A percentile compares a stretch with the other conserved stretches of the same genome.
These are phyloP conservation scores for Zea mays DNA, from an alignment of 176 grass and related monocot genomes.

Conservation along the genomic window DNA sequence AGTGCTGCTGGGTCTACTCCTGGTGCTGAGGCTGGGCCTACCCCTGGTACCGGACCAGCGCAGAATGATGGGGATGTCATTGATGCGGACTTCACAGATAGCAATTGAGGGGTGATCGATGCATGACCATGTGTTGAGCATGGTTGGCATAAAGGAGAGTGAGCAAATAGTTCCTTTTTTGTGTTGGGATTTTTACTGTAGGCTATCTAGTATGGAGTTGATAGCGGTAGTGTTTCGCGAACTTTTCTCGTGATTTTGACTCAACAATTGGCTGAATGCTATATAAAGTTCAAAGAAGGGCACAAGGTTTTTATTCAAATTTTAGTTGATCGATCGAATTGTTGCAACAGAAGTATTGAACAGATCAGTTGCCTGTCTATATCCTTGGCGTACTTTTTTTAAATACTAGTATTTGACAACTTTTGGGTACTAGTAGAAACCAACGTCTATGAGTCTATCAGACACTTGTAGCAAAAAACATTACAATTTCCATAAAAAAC, in stretches of 20 bases:
- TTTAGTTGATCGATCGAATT: conserved; percentile 5
- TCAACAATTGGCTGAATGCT: conserved; percentile 28
- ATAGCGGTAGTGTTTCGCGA: conserved; percentile 7
- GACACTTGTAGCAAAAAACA: neutral
- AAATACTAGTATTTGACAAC: neutral
- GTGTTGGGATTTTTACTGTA: conserved; percentile 33
- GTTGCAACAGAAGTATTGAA: neutral
- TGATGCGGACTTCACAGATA: conserved; percentile 91
- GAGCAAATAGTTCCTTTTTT: conserved; percentile 37
- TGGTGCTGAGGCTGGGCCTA: conserved; percentile 54
- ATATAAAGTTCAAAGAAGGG: neutral
- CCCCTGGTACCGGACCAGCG: conserved; percentile 40
- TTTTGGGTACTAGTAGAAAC: neutral
- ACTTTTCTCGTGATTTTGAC: conserved; percentile 31
- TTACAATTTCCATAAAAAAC: too few relatives aligned
- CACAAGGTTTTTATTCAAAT: conserved; percentile 40
- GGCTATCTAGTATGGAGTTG: conserved; percentile 29
- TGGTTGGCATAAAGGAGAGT: conserved; percentile 18
- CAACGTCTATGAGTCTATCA: neutral
- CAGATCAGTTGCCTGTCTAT: neutral
- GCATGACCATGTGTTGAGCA: conserved; percentile 7
- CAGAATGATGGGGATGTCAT: conserved; percentile 87
- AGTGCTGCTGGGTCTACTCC: conserved; percentile 49
- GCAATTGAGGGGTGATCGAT: conserved; percentile 51
- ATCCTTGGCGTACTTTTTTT: neutral